Percentiles rank a stretch among this genome's conserved stretches.
phyloP scores from a whole-genome alignment of 148 eudicot genomes.

The Fagopyrum homotropicum region DNA sequence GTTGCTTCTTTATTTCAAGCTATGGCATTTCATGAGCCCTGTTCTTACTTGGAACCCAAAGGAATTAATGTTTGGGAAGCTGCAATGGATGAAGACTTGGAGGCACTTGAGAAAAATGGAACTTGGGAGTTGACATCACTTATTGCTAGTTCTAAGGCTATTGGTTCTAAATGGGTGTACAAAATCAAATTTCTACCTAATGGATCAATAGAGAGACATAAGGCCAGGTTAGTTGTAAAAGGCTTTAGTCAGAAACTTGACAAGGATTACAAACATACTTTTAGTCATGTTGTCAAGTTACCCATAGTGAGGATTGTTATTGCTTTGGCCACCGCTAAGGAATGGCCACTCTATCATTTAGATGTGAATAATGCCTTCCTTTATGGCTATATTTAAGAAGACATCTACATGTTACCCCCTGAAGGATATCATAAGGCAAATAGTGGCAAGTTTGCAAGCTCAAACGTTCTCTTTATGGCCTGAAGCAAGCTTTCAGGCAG shows the following conservation, averaged over 20 bases:
- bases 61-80: too few species aligned
- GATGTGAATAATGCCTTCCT: too few species aligned
- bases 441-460: not conserved
- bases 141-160: not conserved
- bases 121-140: not conserved
- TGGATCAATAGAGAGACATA: not conserved
- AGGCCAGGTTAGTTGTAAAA: not conserved
- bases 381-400: too few species aligned
- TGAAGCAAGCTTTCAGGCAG: not conserved
- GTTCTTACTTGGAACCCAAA: too few species aligned
- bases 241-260: not conserved
- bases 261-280: not conserved
- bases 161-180: not conserved
- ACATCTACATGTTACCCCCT: too few species aligned
- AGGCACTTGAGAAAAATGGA: too few species aligned
- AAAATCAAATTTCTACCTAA: not conserved
- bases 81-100: too few species aligned
- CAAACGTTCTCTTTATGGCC: not conserved
- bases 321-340: not conserved
- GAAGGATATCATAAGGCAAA: too few species aligned
- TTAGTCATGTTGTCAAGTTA: not conserved
- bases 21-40: too few species aligned
- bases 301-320: not conserved
- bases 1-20: too few species aligned
- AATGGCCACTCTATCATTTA: not conserved